Base-by-base conservation (phyloP, 805 yeast genomes). In the Novakomyces olei region DNA sequence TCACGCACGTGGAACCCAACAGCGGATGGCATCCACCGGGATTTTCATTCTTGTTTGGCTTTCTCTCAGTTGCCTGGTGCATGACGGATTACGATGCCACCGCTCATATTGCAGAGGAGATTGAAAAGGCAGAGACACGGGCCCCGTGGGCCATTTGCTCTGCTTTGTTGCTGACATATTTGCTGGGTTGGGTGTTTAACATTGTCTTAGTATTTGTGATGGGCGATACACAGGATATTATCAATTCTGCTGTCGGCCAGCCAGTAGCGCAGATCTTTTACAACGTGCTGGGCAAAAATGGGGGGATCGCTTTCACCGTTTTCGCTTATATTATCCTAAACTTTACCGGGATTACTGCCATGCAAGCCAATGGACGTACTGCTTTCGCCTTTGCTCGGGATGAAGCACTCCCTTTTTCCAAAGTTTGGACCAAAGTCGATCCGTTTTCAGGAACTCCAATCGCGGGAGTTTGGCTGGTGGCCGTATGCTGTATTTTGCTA, bases 381-480 rank as follows among this genome's bases (percentile, higher is more conserved):
- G 57, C 71, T 39, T 73, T 77, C 75, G 67, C 77, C 5, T 67
- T 72, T 43, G 60, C 77, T 3, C 58, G 77, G 50, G 78, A 72
- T 44, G 61, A 67, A 30, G 76, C 74, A 24, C 51, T 68, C 36
- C 69, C 71, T 25, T 66, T 61, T 24, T 67, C 73, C 5, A 54
- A 50, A 27, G 58, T 57, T 39, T 63, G 69, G 64, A 46, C 69
- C 4, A 42, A 50, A 36, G 60, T 73, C 31, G 55, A 67, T 41
- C 41, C 55, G 14, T 53, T 46, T 28, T 49, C 65, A 4, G 66
- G 63, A 15, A 58, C 66, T n/a, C 79, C 79, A 9, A 51, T 69
- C 12, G 58, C 62, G 41, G 75, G 77, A 2, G 71, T 69, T 40
- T 32, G 68, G 15, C 54, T 69, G 54, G 65, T 72, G 10, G 58